Evolutionary conservation across 768 basidiomycete genomes (phyloP), one percentile per base, ranked within the genome.

Genomic region (Pulveroboletus ravenelii): DNA sequence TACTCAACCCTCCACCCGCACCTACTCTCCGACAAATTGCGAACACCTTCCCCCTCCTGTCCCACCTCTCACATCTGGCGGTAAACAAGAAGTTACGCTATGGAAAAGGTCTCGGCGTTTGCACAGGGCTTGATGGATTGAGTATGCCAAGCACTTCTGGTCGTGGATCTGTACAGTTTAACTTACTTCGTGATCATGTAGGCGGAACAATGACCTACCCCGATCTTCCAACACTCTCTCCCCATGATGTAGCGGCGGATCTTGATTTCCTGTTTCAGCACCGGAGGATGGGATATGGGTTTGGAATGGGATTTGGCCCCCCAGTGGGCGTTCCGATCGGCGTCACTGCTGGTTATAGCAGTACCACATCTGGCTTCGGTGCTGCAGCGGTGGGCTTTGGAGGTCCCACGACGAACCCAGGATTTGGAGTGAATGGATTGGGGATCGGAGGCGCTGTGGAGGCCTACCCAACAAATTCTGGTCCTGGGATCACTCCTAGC

Each of bases 21-120:
- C 86, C 82, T 1, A 78, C 81, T 10, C 71, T 89, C 29, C 79
- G 82, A n/a, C 79, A 84, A 59, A 78, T 89, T 29, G 69, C 84
- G 58, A 83, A 81, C 55, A 72, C 78, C 13, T 74, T 78, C 51
- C 80, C 84, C 1, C 77, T 80, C 47, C 71, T 69, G 4, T 63
- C 62, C 41, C 54, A 56, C 32, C 59, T 54, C 38, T 60, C 52
- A 40, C 60, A 59, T 53, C 51, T 49, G 45, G 59, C 56, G 45
- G 52, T 53, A 30, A 62, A 52, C 53, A 65, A 56, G 41, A 54
- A 38, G 35, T 36, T 47, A 51, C 64, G 46, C 46, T 58, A 23
- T 25, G 35, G 52, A 36, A 62, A 50, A 20, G 60, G 54, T 47
- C 48, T 64, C 15, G 40, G 57, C 5, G 29, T 55, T 14, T 57